Conservation (phyloP, 495 filamentous ascomycete species). For the Pyrenula aspistea region DNA sequence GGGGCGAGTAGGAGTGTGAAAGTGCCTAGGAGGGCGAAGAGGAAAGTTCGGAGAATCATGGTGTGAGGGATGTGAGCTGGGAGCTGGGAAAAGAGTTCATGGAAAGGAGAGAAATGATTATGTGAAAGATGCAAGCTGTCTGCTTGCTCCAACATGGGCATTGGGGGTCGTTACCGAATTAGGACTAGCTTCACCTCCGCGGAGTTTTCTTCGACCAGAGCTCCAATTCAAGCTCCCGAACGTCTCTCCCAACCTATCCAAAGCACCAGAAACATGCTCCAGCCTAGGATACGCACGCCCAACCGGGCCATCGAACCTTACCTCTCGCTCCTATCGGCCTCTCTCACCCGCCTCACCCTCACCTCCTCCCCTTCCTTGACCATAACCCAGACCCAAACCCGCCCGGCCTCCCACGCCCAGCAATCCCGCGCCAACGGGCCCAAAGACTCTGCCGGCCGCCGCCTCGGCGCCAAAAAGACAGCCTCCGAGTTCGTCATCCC, state of each 20-base stretch:
- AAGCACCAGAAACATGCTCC: slow-evolving; percentile 4
- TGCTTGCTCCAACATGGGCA: neutral
- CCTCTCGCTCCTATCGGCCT: slow-evolving; percentile 12
- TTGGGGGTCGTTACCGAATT: neutral
- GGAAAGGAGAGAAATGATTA: too few relatives aligned
- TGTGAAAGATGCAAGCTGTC: neutral
- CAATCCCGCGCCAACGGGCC: slow-evolving; percentile 77
- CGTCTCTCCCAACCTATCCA: slow-evolving; percentile 9
- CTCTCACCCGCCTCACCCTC: slow-evolving; percentile 14
- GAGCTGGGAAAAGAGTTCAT: too few relatives aligned
- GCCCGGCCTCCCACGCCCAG: slow-evolving; percentile 74
- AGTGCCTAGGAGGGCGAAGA: slow-evolving; percentile 12
- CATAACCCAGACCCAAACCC: slow-evolving; percentile 24
- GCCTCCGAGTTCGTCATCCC: slow-evolving; percentile 84
- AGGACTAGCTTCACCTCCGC: slow-evolving; percentile 7
- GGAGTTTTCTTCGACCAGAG: slow-evolving; percentile 10
- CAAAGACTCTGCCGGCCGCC: slow-evolving; percentile 83
- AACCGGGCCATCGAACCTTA: slow-evolving; percentile 8
- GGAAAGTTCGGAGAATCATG: slow-evolving; percentile 7
- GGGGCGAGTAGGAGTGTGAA: slow-evolving; percentile 32
- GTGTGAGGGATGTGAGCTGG: neutral
- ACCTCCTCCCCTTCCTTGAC: slow-evolving; percentile 16
- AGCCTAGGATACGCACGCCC: slow-evolving; percentile 12
- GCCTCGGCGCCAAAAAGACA: slow-evolving; percentile 86
- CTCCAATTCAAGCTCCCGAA: slow-evolving; percentile 10